Evolutionary conservation across 768 basidiomycete species (phyloP).

Genomic region (Cyclocybe cylindracea): DNA sequence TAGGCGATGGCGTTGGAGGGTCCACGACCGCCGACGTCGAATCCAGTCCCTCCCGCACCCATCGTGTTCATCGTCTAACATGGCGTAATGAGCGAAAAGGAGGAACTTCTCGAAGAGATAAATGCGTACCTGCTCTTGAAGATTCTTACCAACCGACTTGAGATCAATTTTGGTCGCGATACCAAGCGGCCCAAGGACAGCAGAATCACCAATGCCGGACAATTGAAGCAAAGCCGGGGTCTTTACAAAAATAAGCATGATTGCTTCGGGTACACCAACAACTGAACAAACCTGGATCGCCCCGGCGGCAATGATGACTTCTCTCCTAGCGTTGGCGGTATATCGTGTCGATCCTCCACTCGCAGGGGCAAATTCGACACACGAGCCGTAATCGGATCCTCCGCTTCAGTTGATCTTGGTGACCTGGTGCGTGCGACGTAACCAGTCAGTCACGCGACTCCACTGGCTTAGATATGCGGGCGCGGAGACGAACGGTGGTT

Average conservation of each 20-base stretch:
- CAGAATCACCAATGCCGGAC: constrained; percentile 57
- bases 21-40: constrained; percentile 40
- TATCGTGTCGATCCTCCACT: constrained; percentile 37
- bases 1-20: constrained; percentile 51
- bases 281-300: constrained; percentile 37
- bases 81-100: neutral
- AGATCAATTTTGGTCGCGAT: constrained; percentile 49
- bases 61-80: constrained; percentile 41
- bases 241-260: constrained; percentile 15
- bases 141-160: constrained; percentile 54
- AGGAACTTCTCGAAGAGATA: neutral
- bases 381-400: constrained; percentile 36
- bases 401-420: constrained; percentile 41
- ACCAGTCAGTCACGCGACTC: constrained; percentile 48
- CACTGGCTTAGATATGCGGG: constrained; percentile 57
- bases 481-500: constrained; percentile 58
- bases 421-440: constrained; percentile 43
- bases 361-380: constrained; percentile 47
- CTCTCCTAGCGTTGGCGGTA: constrained; percentile 42
- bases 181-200: constrained; percentile 42
- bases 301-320: constrained; percentile 54
- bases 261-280: neutral
- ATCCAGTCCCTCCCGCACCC: constrained; percentile 41
- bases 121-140: constrained; percentile 50
- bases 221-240: constrained; percentile 52